Evolutionary conservation across 441 rosid species (phyloP).

Genomic region (Adansonia rubrostipa): DNA sequence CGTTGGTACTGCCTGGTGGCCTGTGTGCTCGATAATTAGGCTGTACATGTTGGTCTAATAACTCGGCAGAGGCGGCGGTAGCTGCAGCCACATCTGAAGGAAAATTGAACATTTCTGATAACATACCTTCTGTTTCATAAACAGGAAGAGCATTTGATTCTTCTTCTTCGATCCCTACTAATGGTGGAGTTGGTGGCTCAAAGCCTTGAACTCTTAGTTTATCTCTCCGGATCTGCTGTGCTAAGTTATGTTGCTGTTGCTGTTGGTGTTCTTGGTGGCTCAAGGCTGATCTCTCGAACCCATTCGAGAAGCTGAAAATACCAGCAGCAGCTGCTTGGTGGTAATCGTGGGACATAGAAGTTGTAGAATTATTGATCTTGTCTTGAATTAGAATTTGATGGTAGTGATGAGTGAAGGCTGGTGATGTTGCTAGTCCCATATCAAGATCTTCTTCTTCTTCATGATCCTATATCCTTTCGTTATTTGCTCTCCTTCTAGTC

Average conservation of each 20-base stretch:
- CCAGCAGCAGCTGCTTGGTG: slow-evolving; percentile 46
- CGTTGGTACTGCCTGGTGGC: slow-evolving; percentile 31
- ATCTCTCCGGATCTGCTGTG: slow-evolving; percentile 66
- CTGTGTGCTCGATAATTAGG: slow-evolving; percentile 45
- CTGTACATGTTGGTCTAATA: slow-evolving; percentile 55
- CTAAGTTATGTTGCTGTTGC: slow-evolving; percentile 51
- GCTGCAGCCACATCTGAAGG: slow-evolving; percentile 44
- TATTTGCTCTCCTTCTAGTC: background rate
- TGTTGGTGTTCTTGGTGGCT: slow-evolving; percentile 40
- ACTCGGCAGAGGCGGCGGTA: slow-evolving; percentile 38
- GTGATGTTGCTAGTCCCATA: slow-evolving; percentile 80
- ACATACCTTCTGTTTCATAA: slow-evolving; percentile 82
- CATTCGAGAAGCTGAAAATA: slow-evolving; percentile 75
- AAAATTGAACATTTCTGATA: slow-evolving; percentile 92
- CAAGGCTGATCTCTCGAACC: slow-evolving; percentile 56
- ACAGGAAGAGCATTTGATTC: slow-evolving; percentile 60
- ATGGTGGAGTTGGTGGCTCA: slow-evolving; percentile 46
- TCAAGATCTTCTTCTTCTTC: slow-evolving; percentile 49
- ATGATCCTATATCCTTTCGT: slow-evolving; percentile 32
- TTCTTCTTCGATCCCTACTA: slow-evolving; percentile 60
- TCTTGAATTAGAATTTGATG: slow-evolving; percentile 27
- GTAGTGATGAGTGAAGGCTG: slow-evolving; percentile 32
- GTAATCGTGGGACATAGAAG: slow-evolving; percentile 86
- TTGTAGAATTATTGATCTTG: slow-evolving; percentile 32
- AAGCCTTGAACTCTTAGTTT: slow-evolving; percentile 57